Percentiles rank a stretch among this genome's conserved stretches.
phyloP scores from a whole-genome alignment of 306 rosid genomes.

The Vigna nakashimae region DNA sequence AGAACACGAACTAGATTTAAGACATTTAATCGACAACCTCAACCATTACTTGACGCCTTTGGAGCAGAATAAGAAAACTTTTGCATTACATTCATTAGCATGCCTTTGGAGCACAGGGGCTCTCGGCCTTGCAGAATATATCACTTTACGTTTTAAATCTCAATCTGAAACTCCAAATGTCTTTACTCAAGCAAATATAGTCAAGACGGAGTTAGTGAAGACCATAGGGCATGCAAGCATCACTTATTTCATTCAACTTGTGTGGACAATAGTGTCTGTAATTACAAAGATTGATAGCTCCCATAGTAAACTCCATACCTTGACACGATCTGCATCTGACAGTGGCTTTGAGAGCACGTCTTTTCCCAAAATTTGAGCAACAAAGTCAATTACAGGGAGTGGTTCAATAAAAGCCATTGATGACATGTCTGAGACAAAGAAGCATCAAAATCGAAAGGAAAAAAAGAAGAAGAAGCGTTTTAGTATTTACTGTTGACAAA shows the following conservation, averaged over 20 bases:
- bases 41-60: background rate
- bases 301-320: conserved; percentile 37
- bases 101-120: background rate
- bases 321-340: conserved; percentile 57
- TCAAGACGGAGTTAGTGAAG: background rate
- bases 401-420: conserved; percentile 61
- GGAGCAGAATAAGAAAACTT: background rate
- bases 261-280: conserved; percentile 1
- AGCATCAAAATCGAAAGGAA: background rate
- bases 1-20: conserved; percentile 4
- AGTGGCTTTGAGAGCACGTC: conserved; percentile 52
- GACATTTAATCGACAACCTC: conserved; percentile 4
- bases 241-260: conserved; percentile 2
- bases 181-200: background rate
- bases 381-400: conserved; percentile 59
- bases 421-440: conserved; percentile 53
- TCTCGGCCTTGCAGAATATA: background rate
- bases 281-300: background rate
- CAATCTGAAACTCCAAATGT: background rate
- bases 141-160: background rate
- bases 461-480: conserved; percentile 4
- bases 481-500: conserved; percentile 2
- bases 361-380: conserved; percentile 59
- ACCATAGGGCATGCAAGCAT: background rate
- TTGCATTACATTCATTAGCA: background rate